Evolutionary conservation across 371 early-diverging fungal species (phyloP), one percentile per base, ranked within the genome.

Genomic region (Syncephalastrum racemosum): DNA sequence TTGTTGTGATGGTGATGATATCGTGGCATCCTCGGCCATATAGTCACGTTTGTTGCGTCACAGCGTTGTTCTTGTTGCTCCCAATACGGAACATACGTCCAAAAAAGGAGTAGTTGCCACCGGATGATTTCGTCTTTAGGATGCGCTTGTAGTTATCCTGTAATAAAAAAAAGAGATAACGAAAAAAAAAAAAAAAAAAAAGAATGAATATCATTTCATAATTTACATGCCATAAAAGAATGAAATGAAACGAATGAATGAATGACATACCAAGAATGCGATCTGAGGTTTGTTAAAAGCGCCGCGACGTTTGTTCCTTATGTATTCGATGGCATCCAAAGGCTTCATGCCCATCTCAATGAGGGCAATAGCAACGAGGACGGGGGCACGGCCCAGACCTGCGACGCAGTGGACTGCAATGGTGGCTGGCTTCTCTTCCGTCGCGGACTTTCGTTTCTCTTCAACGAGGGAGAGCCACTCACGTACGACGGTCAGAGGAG

Each of bases 391-490:
- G 6, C 92, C 92, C 27, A 93, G 77, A 31, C 94, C 93, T 5
- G 94, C 91, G 3, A 93, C 91, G 62, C 94, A 93, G 62, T 93
- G 93, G 4, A 92, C 89, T 2, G 91, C 94, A 50, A 92, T 85
- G 0, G 89, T 86, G 13, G 78, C 84, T 18, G 68, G 60, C 39
- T 73, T 63, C 36, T 67, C 63, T 25, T 64, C 63, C 20, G 59
- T 61, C 19, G 66, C 71, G 55, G 75, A 63, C 42, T 70, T 54
- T 31, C 71, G 63, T 46, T 79, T 77, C 41, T 54, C 43, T 46
- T 80, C 75, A 4, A 92, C 80, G 31, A 93, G 70, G 53, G 77
- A 73, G 23, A 93, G 76, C 93, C 93, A 94, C 40, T 81, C 75
- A 53, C 77, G 74, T 27, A 93, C 77, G 23, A 92, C 77, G 19